Evolutionary conservation across 257 asterid species (phyloP).

Genomic region (Nicotiana attenuata): DNA sequence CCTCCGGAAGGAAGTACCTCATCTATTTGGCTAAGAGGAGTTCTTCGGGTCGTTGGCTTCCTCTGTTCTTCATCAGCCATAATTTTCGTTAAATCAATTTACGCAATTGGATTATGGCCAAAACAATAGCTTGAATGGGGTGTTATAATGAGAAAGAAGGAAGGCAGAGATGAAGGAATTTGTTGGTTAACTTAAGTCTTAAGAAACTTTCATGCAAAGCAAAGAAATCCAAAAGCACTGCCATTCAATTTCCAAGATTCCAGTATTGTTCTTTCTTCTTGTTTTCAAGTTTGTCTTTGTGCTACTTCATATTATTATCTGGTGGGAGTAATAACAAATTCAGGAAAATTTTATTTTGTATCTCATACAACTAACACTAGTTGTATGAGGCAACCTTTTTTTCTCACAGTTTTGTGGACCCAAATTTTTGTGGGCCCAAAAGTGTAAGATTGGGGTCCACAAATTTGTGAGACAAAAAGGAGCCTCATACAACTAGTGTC

Average conservation of each 20-base stretch:
- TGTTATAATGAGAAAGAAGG: neutral
- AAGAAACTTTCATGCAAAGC: conserved; percentile 11
- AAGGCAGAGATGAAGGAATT: neutral
- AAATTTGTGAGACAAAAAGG: too few relatives aligned
- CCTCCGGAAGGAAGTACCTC: neutral
- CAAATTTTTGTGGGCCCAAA: too few relatives aligned
- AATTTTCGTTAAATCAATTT: neutral
- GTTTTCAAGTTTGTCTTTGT: neutral
- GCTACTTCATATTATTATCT: neutral
- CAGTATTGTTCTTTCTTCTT: neutral
- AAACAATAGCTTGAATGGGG: neutral
- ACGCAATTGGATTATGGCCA: neutral
- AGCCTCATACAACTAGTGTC: too few relatives aligned
- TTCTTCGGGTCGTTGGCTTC: neutral
- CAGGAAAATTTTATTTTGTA: too few relatives aligned
- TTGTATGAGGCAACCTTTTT: too few relatives aligned
- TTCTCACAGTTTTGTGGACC: too few relatives aligned
- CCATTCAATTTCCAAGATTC: conserved; percentile 5
- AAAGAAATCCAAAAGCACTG: neutral
- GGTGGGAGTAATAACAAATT: too few relatives aligned
- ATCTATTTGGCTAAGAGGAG: conserved; percentile 8
- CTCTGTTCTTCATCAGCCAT: conserved; percentile 7
- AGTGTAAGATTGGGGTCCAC: too few relatives aligned
- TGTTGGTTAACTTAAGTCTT: neutral
- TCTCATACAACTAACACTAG: too few relatives aligned